Evolutionary conservation across 768 basidiomycete species (phyloP).

Genomic region (Podaxis sp.): DNA sequence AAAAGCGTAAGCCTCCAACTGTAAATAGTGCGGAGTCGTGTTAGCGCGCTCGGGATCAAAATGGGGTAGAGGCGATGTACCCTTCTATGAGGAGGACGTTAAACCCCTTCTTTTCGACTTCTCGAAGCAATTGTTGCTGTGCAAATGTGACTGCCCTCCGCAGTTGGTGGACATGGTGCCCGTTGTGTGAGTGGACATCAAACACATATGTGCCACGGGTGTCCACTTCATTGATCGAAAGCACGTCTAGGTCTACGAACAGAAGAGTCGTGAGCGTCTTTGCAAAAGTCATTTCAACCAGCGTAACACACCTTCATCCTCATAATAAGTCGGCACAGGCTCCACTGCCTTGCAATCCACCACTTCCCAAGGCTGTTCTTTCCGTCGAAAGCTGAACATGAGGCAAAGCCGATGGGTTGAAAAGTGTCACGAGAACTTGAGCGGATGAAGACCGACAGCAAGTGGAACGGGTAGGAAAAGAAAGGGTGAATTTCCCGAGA

Average conservation of each 20-base stretch:
- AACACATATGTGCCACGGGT: constrained; percentile 64
- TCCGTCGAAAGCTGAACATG: constrained; percentile 50
- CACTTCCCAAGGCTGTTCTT: constrained; percentile 75
- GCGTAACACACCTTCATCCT: constrained; percentile 52
- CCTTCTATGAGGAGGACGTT: constrained; percentile 70
- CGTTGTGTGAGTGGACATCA: constrained; percentile 44
- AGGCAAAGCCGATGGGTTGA: constrained; percentile 11
- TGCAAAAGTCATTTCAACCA: neutral
- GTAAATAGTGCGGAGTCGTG: constrained; percentile 12
- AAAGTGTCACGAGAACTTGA: neutral
- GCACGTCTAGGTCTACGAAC: constrained; percentile 55
- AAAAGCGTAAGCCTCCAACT: constrained; percentile 72
- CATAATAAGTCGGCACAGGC: constrained; percentile 64
- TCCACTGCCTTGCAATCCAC: constrained; percentile 65
- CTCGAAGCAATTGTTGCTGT: constrained; percentile 60
- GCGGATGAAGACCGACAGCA: constrained; percentile 10
- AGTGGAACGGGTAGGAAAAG: constrained; percentile 14
- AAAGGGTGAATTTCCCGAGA: constrained; percentile 10
- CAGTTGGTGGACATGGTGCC: constrained; percentile 45
- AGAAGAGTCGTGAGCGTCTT: constrained; percentile 8
- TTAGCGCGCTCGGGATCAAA: constrained; percentile 2
- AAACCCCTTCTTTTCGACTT: constrained; percentile 52
- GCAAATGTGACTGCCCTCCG: constrained; percentile 60
- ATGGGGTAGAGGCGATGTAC: constrained; percentile 31
- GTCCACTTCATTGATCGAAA: constrained; percentile 50